phyloP scores from a whole-genome alignment of 1,139 yeast genomes.

The Sugiyamaella neomexicana region DNA sequence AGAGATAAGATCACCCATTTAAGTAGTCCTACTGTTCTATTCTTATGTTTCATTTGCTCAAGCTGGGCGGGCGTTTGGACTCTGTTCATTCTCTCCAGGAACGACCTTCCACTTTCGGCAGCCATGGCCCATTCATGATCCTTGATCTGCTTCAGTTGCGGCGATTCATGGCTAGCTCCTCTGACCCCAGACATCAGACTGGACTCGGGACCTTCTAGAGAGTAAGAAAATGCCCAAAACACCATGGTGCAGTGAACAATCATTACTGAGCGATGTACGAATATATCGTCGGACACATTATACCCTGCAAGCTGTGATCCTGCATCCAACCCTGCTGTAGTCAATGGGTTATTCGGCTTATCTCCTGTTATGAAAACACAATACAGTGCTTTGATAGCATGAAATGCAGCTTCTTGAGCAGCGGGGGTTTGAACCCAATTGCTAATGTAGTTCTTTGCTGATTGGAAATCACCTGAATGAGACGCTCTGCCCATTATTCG shows the following conservation, averaged over 20 bases:
- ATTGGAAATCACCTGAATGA: constrained; percentile 54
- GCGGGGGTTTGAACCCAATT: constrained; percentile 31
- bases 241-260: constrained; percentile 52
- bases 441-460: constrained; percentile 39
- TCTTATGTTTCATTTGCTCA: constrained; percentile 21
- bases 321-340: not conserved
- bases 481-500: constrained; percentile 75
- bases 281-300: constrained; percentile 52
- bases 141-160: constrained; percentile 10
- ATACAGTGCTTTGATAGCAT: constrained; percentile 23
- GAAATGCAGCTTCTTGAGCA: constrained; percentile 36
- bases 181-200: constrained; percentile 26
- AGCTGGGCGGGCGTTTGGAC: constrained; percentile 20
- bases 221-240: constrained; percentile 56
- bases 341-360: constrained; percentile 31
- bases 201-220: constrained; percentile 56
- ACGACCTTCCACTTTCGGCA: constrained; percentile 23
- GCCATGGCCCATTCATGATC: constrained; percentile 27
- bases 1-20: constrained; percentile 29
- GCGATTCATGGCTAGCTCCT: not conserved
- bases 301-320: constrained; percentile 15
- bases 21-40: constrained; percentile 24
- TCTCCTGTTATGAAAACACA: constrained; percentile 15
- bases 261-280: constrained; percentile 54
- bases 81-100: constrained; percentile 17